Evolutionary conservation across 2,329 filamentous ascomycete genomes (phyloP).

Genomic region (Calonectria hongkongensis): DNA sequence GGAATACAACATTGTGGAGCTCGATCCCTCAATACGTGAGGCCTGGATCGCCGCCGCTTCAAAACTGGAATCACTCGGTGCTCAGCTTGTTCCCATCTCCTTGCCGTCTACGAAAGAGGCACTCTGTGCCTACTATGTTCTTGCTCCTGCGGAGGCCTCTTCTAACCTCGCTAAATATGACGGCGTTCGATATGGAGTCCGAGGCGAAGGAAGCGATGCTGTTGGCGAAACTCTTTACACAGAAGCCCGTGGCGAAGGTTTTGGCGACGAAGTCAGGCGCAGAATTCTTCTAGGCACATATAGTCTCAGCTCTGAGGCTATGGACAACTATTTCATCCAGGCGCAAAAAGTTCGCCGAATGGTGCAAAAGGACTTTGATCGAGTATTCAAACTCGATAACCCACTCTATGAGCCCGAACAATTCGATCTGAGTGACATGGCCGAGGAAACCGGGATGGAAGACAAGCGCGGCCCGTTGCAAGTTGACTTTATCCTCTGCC

Average conservation of each 20-base stretch:
- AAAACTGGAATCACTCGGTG: constrained; percentile 78
- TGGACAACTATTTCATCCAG: constrained; percentile 97
- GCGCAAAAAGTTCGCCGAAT: constrained; percentile 91
- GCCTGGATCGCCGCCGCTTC: constrained; percentile 81
- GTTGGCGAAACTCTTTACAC: constrained; percentile 83
- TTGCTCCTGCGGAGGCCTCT: constrained; percentile 95
- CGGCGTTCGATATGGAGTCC: constrained; percentile 90
- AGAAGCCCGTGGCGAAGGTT: constrained; percentile 81
- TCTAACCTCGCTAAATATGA: constrained; percentile 99
- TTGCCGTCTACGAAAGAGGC: constrained; percentile 90
- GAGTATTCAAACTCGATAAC: constrained; percentile 82
- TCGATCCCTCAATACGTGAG: constrained; percentile 80
- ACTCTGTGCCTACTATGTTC: constrained; percentile 94
- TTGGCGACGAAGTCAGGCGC: constrained; percentile 89
- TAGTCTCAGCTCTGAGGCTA: constrained; percentile 90
- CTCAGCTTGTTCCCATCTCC: constrained; percentile 83
- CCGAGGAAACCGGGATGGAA: constrained; percentile 69
- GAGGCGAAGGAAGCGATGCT: constrained; percentile 71
- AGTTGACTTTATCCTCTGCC: constrained; percentile 91
- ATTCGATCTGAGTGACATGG: constrained; percentile 77
- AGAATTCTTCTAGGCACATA: constrained; percentile 94
- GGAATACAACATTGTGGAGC: constrained; percentile 93
- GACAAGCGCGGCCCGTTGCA: constrained; percentile 75
- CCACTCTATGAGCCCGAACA: constrained; percentile 75
- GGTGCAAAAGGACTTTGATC: constrained; percentile 90